Base-by-base conservation (phyloP, 78 protist genomes). In the Salpingoeca rosetta region DNA sequence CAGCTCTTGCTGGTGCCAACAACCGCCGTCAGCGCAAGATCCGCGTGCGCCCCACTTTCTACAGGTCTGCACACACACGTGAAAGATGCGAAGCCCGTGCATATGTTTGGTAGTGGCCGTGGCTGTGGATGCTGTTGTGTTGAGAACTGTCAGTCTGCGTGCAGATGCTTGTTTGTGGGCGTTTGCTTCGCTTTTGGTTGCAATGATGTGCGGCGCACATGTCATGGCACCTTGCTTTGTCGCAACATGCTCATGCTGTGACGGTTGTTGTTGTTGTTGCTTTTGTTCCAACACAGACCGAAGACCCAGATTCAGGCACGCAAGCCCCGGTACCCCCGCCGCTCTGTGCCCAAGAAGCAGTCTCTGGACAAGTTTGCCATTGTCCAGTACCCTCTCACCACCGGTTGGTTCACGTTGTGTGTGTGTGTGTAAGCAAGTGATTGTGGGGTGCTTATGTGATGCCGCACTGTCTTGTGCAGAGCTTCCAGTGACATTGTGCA, bases 381-480 rank as follows among this genome's bases (percentile, higher is more conserved):
- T 85, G 76, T 96, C 85, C 88, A 92, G 88, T 88, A 89, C 90
- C 99, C 99, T 37, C 90, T 96, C 80, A 95, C 95, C 74, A 95
- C 99, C 37, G n/a, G n/a, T n/a, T n/a, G n/a, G n/a, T n/a, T n/a
- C n/a, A n/a, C n/a, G n/a, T n/a, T n/a, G n/a, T n/a, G n/a, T n/a
- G n/a, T n/a, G n/a, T n/a, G n/a, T n/a, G n/a, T n/a, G n/a, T n/a
- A n/a, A n/a, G n/a, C n/a, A n/a, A n/a, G n/a, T n/a, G n/a, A n/a
- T n/a, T n/a, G n/a, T n/a, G n/a, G n/a, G n/a, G n/a, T n/a, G n/a
- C n/a, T n/a, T n/a, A n/a, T n/a, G n/a, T n/a, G n/a, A n/a, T n/a
- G n/a, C n/a, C n/a, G n/a, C n/a, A n/a, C n/a, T n/a, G n/a, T n/a
- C n/a, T n/a, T n/a, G n/a, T n/a, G n/a, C n/a, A n/a, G n/a, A n/a